A percentile compares a stretch with the other conserved stretches of the same genome.
phyloP scores from a whole-genome alignment of 305 asterid genomes.

The Fraxinus paxiana region DNA sequence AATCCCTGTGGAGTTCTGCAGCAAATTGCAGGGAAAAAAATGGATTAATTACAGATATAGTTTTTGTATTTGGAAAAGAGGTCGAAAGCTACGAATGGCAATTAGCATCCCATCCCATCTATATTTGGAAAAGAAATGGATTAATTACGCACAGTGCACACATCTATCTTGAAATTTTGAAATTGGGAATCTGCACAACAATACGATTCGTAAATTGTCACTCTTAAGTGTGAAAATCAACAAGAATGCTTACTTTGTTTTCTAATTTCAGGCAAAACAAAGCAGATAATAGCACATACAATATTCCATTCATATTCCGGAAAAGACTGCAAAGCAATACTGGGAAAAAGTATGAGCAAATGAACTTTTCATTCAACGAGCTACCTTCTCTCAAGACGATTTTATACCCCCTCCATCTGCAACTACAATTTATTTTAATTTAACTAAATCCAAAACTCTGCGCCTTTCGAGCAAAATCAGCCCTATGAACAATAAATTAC shows the following conservation, averaged over 20 bases:
- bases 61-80: neutral
- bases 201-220: neutral
- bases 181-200: neutral
- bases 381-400: neutral
- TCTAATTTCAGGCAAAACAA: neutral
- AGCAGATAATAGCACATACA: neutral
- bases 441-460: neutral
- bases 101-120: neutral
- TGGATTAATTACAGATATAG: neutral
- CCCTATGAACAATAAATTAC: neutral
- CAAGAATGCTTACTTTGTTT: neutral
- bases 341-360: neutral
- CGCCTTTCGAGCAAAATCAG: neutral
- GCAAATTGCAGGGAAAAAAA: conserved; percentile 7
- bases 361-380: neutral
- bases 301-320: neutral
- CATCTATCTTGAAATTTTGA: neutral
- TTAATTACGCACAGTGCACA: neutral
- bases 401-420: neutral
- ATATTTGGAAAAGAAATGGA: neutral
- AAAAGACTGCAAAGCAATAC: neutral
- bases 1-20: conserved; percentile 41
- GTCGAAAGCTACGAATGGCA: neutral
- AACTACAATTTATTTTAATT: neutral
- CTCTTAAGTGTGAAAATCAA: neutral